These are phyloP conservation scores for Setaria italica DNA, from an alignment of 202 grass and related monocot genomes.

Conservation along the genomic window DNA sequence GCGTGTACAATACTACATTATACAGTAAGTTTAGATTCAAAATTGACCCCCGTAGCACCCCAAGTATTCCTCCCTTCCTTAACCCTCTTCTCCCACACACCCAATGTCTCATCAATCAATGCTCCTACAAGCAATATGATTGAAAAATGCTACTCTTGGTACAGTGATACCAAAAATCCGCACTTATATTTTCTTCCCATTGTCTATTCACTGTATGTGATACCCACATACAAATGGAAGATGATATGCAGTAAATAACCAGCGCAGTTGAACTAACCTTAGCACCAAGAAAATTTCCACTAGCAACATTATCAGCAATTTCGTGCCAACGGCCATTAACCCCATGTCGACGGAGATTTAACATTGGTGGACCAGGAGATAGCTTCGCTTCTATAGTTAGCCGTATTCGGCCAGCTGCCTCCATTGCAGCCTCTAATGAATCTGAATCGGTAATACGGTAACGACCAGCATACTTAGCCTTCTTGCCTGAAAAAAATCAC, in stretches of 20 bases:
- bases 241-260: constrained; percentile 23
- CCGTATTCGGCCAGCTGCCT: constrained; percentile 85
- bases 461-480: constrained; percentile 76
- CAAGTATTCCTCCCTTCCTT: neutral
- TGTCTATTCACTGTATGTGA: neutral
- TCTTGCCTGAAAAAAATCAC: constrained; percentile 56
- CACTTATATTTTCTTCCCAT: neutral
- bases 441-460: constrained; percentile 90
- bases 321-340: constrained; percentile 89
- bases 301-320: constrained; percentile 82
- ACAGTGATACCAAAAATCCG: neutral
- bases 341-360: constrained; percentile 91
- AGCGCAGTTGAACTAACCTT: constrained; percentile 58
- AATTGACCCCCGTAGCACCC: neutral
- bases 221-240: neutral
- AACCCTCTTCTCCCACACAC: neutral
- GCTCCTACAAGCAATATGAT: neutral
- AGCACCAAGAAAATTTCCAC: constrained; percentile 94
- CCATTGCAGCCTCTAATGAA: constrained; percentile 89
- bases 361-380: constrained; percentile 90
- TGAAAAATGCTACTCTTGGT: constrained; percentile 5
- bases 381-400: constrained; percentile 92
- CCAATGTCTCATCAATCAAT: neutral
- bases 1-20: neutral
- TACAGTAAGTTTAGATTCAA: neutral